Percentiles rank a stretch among this genome's conserved stretches.
Evolutionary conservation across 129 eudicot genomes (phyloP).

Genomic region (Daucus carota): DH1_v3.0 NC_030385.2:9781501-9782000

Average conservation of each 20-base stretch:
- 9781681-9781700: background rate
- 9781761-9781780: no score
- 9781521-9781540: background rate
- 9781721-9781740: background rate
- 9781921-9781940: no score
- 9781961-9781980: no score
- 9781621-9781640: constrained; percentile 17
- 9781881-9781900: no score
- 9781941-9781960: no score
- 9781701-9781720: constrained; percentile 11
- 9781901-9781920: no score
- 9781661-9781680: constrained; percentile 2
- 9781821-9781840: no score
- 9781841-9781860: no score
- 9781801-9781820: no score
- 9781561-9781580: background rate
- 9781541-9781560: constrained; percentile 4
- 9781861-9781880: no score
- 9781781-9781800: no score
- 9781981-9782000: no score
- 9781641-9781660: constrained; percentile 5
- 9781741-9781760: background rate
- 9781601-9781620: background rate
- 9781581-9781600: background rate
- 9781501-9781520: background rate